A percentile compares a stretch with the other conserved stretches of the same genome.
Evolutionary conservation across 352 stramenopile genomes (phyloP).

Genomic region (Globisporangium canariense): DNA sequence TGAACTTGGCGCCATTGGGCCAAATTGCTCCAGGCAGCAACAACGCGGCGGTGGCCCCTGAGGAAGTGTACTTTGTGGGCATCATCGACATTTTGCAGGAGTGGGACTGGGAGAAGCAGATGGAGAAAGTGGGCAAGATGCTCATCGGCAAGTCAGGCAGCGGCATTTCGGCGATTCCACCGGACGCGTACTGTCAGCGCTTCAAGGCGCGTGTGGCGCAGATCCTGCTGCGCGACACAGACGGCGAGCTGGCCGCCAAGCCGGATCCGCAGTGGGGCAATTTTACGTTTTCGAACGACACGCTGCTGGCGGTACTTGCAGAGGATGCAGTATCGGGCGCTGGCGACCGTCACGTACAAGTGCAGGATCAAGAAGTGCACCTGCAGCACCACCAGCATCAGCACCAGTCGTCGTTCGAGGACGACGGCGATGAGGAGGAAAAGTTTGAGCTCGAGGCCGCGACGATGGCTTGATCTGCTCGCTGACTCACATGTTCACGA

Average conservation of each 20-base stretch:
- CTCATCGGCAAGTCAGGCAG: conserved; percentile 58
- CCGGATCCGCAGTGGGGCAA: neutral
- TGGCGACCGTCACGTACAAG: neutral
- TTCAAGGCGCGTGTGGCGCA: conserved; percentile 60
- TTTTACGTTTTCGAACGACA: neutral
- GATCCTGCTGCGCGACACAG: conserved; percentile 29
- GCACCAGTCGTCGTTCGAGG: neutral
- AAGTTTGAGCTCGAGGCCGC: conserved; percentile 1
- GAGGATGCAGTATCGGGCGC: neutral
- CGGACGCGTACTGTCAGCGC: conserved; percentile 59
- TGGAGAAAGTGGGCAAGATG: conserved; percentile 74
- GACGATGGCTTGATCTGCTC: neutral
- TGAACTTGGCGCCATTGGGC: conserved; percentile 25
- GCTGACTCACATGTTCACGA: neutral
- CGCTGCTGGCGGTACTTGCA: neutral
- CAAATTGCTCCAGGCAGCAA: neutral
- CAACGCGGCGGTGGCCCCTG: conserved; percentile 14
- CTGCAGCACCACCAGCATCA: neutral
- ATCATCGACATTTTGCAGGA: conserved; percentile 87
- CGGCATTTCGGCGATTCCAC: conserved; percentile 63
- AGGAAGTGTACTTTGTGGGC: conserved; percentile 77
- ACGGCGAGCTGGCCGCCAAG: conserved; percentile 2
- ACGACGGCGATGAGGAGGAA: conserved; percentile 1
- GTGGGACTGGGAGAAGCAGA: conserved; percentile 79
- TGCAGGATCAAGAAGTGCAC: neutral